Conservation (phyloP, 768 basidiomycete genomes). For the Trametopsis cervina region DNA sequence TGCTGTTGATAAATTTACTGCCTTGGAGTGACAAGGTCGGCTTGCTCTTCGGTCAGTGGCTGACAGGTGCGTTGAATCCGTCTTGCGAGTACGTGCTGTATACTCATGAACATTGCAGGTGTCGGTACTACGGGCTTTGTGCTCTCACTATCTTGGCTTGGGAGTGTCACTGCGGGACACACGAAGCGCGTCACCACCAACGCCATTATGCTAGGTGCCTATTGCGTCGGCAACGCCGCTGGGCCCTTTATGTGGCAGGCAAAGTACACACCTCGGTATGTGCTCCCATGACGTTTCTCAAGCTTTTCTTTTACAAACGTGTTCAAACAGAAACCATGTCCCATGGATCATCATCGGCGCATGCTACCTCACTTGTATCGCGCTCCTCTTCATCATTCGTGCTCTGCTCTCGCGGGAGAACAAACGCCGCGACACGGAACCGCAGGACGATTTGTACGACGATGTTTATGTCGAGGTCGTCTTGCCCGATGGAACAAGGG, state of each 20-base stretch:
- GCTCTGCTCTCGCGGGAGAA: conserved; percentile 53
- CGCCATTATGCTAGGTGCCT: conserved; percentile 68
- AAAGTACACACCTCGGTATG: conserved; percentile 53
- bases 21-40: conserved; percentile 64
- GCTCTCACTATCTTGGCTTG: conserved; percentile 57
- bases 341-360: conserved; percentile 75
- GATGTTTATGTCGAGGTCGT: conserved; percentile 52
- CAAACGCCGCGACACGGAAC: conserved; percentile 51
- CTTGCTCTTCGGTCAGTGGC: conserved; percentile 50
- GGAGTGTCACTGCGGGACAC: conserved; percentile 60
- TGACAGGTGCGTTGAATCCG: conserved; percentile 34
- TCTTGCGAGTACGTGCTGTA: neutral
- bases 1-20: conserved; percentile 53
- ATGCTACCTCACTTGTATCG: conserved; percentile 50
- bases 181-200: conserved; percentile 67
- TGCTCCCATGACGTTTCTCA: neutral
- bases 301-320: conserved; percentile 17
- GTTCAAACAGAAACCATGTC: conserved; percentile 63
- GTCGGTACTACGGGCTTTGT: conserved; percentile 54
- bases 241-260: conserved; percentile 78
- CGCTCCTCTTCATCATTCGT: conserved; percentile 43
- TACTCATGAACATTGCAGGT: conserved; percentile 20
- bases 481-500: conserved; percentile 42
- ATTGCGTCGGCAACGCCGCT: conserved; percentile 58
- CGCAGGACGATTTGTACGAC: conserved; percentile 45